Percentiles rank a stretch among this genome's conserved stretches.
Evolutionary conservation across 768 basidiomycete species (phyloP).

Genomic region (Suillus variegatus): DNA sequence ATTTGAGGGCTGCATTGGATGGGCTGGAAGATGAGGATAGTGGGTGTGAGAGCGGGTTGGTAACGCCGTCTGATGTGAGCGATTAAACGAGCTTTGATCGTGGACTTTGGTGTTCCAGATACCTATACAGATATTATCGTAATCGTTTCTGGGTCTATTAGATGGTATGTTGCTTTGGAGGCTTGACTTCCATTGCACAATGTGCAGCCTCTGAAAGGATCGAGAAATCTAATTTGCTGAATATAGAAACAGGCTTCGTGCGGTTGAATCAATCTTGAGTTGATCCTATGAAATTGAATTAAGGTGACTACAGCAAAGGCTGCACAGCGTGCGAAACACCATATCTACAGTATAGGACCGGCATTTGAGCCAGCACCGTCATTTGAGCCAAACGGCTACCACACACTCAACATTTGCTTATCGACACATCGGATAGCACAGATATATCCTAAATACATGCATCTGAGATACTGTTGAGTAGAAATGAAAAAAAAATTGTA

Average conservation of each 20-base stretch:
- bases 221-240: neutral
- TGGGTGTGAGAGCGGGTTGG: neutral
- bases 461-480: neutral
- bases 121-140: neutral
- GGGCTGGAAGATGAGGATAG: slow-evolving; percentile 52
- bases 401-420: too few species aligned
- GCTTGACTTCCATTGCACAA: neutral
- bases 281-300: too few species aligned
- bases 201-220: neutral
- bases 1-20: slow-evolving; percentile 44
- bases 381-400: too few species aligned
- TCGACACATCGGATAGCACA: too few species aligned
- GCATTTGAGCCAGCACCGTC: too few species aligned
- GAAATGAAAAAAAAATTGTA: neutral
- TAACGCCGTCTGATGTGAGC: neutral
- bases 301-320: too few species aligned
- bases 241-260: too few species aligned
- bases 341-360: too few species aligned
- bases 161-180: neutral
- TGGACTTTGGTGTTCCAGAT: too few species aligned
- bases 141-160: neutral
- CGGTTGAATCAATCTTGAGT: too few species aligned
- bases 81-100: neutral
- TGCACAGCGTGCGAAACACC: too few species aligned
- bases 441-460: neutral